These are phyloP conservation scores for Trichoderma erinaceum DNA, from an alignment of 495 filamentous ascomycete species.

Conservation along the genomic window DNA sequence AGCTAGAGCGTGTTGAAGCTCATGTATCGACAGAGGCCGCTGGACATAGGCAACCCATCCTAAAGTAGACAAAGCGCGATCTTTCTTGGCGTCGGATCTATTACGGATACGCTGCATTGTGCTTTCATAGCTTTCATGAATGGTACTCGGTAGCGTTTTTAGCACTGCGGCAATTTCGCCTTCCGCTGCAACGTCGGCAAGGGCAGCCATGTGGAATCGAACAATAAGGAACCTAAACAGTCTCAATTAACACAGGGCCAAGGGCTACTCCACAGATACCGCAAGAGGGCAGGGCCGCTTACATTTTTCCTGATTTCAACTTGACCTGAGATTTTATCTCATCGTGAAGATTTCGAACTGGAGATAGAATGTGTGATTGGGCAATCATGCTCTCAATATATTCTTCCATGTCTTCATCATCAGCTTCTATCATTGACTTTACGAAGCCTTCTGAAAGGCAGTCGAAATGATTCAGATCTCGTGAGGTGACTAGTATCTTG, in stretches of 20 bases:
- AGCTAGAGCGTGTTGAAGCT: constrained; percentile 1
- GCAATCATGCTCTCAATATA: not conserved
- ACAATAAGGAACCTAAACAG: not conserved
- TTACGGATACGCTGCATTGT: not conserved
- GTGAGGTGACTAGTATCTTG: not conserved
- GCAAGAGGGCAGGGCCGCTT: not conserved
- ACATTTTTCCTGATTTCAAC: not conserved
- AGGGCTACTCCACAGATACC: no score
- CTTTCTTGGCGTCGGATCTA: not conserved
- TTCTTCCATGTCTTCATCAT: not conserved
- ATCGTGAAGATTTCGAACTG: not conserved
- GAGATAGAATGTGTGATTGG: not conserved
- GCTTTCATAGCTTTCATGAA: not conserved
- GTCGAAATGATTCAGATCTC: not conserved
- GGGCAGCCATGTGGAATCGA: not conserved
- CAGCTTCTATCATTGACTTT: not conserved
- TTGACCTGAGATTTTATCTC: not conserved
- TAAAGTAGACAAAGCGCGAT: not conserved
- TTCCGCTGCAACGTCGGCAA: not conserved
- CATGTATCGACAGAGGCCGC: not conserved
- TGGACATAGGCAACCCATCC: not conserved
- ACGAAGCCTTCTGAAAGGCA: not conserved
- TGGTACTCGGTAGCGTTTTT: not conserved
- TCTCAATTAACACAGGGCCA: no score
- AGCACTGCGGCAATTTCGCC: not conserved